Evolutionary conservation across 192 early-diverging fungal species (phyloP).

Genomic region (Obelidium mucronatum): DNA sequence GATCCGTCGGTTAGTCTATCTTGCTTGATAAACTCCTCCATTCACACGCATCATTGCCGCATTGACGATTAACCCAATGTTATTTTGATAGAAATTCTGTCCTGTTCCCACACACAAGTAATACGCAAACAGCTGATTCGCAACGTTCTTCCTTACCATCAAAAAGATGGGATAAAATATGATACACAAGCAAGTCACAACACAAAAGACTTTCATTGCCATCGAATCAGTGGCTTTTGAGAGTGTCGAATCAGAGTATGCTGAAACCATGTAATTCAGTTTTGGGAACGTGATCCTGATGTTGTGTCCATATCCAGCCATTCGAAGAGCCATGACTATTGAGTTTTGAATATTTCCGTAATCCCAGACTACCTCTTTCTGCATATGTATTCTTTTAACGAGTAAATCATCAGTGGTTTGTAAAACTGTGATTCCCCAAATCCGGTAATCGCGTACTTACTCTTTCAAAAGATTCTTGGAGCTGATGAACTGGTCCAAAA

Average conservation of each 20-base stretch:
- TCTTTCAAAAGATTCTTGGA: conserved; percentile 47
- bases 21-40: background rate
- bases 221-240: conserved; percentile 33
- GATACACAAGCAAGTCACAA: conserved; percentile 59
- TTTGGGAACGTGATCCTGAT: conserved; percentile 44
- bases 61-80: conserved; percentile 9
- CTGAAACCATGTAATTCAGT: conserved; percentile 39
- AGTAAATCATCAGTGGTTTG: background rate
- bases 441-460: background rate
- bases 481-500: conserved; percentile 25
- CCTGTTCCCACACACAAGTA: conserved; percentile 29
- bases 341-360: conserved; percentile 37
- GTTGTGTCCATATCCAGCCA: conserved; percentile 41
- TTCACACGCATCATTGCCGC: background rate
- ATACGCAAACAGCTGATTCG: conserved; percentile 23
- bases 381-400: conserved; percentile 37
- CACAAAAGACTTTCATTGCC: conserved; percentile 37
- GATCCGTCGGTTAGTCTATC: conserved; percentile 35
- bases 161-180: conserved; percentile 45
- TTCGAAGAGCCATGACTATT: conserved; percentile 39
- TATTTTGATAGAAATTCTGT: conserved; percentile 15
- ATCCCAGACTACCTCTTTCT: conserved; percentile 56
- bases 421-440: background rate
- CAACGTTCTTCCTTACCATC: conserved; percentile 12
- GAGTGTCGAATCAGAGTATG: conserved; percentile 36